These are phyloP conservation scores for Farysia itapuensis DNA, from an alignment of 1,284 basidiomycete genomes.

Conservation along the genomic window DNA sequence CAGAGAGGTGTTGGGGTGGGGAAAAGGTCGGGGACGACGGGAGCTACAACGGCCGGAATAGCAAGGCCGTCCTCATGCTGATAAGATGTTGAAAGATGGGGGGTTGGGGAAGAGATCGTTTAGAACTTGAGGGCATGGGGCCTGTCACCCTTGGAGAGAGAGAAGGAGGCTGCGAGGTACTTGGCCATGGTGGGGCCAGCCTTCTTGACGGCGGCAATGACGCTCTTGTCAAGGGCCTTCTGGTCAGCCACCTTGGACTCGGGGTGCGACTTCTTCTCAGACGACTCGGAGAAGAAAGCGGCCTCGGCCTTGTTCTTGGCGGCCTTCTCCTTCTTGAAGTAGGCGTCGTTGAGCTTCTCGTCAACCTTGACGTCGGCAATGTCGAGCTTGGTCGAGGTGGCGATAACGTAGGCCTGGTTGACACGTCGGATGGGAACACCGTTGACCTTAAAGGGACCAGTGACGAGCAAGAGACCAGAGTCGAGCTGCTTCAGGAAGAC, in stretches of 20 bases:
- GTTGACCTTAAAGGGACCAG: conserved; percentile 97
- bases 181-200: conserved; percentile 81
- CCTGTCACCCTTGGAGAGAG: conserved; percentile 88
- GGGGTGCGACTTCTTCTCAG: conserved; percentile 85
- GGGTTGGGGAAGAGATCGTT: conserved; percentile 44
- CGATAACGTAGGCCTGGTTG: conserved; percentile 98
- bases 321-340: conserved; percentile 68
- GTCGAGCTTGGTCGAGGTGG: conserved; percentile 94
- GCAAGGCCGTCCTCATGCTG: no score
- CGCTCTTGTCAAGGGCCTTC: conserved; percentile 80
- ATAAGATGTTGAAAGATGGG: no score
- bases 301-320: conserved; percentile 90
- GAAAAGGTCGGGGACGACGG: not conserved
- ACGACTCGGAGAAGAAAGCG: conserved; percentile 92
- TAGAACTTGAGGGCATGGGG: conserved; percentile 85
- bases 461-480: conserved; percentile 90
- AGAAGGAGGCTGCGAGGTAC: conserved; percentile 91
- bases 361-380: conserved; percentile 70
- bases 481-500: conserved; percentile 97
- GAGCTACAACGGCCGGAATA: not conserved
- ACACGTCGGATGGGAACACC: conserved; percentile 97
- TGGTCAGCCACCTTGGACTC: conserved; percentile 89
- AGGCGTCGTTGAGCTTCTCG: conserved; percentile 88
- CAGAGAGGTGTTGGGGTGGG: not conserved
- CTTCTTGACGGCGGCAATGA: conserved; percentile 88